These are phyloP conservation scores for Fusarium longipes DNA, from an alignment of 2,329 filamentous ascomycete species.

Conservation along the genomic window DNA sequence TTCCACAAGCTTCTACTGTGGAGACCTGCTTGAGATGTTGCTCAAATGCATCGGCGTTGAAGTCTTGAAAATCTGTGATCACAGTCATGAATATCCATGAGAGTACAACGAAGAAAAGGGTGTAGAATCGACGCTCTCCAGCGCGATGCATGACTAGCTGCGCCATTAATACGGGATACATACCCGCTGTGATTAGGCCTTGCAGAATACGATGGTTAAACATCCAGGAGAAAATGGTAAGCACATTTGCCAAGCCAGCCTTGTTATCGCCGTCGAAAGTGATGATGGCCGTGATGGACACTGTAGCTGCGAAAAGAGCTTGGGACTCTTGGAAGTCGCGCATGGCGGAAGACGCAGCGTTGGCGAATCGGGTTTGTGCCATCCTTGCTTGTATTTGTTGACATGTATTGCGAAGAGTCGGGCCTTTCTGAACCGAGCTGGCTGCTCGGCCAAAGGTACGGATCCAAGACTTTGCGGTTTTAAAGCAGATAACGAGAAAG, in stretches of 20 bases:
- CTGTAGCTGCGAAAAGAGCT: not conserved
- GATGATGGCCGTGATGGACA: slow-evolving; percentile 4
- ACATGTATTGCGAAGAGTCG: fast-evolving
- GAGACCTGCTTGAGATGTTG: slow-evolving; percentile 5
- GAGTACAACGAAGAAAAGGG: not conserved
- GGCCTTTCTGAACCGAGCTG: no score
- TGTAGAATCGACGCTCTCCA: not conserved
- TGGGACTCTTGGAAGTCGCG: slow-evolving; percentile 4
- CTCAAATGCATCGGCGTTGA: not conserved
- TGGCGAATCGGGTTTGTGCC: not conserved
- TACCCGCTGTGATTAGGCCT: not conserved
- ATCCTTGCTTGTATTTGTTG: not conserved
- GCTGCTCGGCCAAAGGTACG: not conserved
- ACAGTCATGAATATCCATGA: slow-evolving; percentile 1
- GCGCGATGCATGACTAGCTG: not conserved
- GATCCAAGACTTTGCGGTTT: not conserved
- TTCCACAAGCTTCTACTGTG: not conserved
- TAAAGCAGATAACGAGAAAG: not conserved
- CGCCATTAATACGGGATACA: not conserved
- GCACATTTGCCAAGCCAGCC: not conserved
- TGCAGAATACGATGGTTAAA: not conserved
- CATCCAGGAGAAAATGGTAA: not conserved
- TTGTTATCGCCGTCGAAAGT: not conserved
- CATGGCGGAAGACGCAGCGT: not conserved
- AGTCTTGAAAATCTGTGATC: not conserved